These are phyloP conservation scores for Daldinia bambusicola DNA, from an alignment of 495 filamentous ascomycete species.

Conservation along the genomic window DNA sequence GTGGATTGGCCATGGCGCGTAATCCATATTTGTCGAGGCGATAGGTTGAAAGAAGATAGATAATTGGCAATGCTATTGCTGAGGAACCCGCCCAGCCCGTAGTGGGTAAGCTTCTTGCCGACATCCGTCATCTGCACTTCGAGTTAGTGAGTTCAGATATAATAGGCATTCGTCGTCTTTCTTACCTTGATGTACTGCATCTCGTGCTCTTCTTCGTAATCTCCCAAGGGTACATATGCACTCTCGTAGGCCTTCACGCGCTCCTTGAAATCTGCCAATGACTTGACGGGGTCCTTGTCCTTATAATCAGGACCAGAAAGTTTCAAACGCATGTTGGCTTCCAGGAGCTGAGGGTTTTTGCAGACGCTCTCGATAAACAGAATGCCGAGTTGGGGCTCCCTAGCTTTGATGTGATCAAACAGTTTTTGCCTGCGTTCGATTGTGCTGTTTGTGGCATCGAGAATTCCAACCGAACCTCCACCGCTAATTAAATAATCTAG, in stretches of 20 bases:
- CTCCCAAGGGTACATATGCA: slow-evolving; percentile 88
- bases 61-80: slow-evolving; percentile 92
- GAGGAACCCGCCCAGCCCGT: slow-evolving; percentile 90
- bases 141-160: slow-evolving; percentile 7
- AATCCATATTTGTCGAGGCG: slow-evolving; percentile 96
- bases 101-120: slow-evolving; percentile 89
- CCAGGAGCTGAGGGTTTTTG: slow-evolving; percentile 81
- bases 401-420: slow-evolving; percentile 80
- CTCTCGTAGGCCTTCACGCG: slow-evolving; percentile 93
- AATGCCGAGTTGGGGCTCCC: slow-evolving; percentile 88
- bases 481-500: slow-evolving; percentile 84
- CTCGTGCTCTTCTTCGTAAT: slow-evolving; percentile 87
- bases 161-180: neutral
- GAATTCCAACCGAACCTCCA: slow-evolving; percentile 93
- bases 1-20: slow-evolving; percentile 88
- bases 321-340: slow-evolving; percentile 97
- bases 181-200: slow-evolving; percentile 87
- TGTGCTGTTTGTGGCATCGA: slow-evolving; percentile 97
- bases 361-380: slow-evolving; percentile 95
- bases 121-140: slow-evolving; percentile 88
- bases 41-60: slow-evolving; percentile 93
- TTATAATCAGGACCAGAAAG: slow-evolving; percentile 97
- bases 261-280: slow-evolving; percentile 90
- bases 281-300: slow-evolving; percentile 84
- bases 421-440: slow-evolving; percentile 83